A percentile compares a stretch with the other conserved stretches of the same genome.
These are phyloP conservation scores for Streptanthus diversifolius DNA, from an alignment of 345 rosid species.

Conservation along the genomic window DNA sequence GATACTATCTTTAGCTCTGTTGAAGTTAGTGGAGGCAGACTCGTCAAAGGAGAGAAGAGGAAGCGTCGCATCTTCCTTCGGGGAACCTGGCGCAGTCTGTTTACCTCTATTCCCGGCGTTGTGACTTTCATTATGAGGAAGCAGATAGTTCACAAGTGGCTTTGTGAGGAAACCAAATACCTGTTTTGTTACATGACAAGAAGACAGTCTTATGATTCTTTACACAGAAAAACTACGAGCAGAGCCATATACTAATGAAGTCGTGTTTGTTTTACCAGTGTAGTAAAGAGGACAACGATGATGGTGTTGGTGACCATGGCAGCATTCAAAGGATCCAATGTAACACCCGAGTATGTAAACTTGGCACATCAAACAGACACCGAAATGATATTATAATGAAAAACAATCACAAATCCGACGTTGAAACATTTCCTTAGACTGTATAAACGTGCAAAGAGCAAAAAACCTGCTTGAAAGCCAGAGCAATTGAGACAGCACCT, in stretches of 20 bases:
- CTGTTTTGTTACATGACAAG: slow-evolving; percentile 38
- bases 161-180: slow-evolving; percentile 86
- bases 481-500: slow-evolving; percentile 90
- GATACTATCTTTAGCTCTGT: slow-evolving; percentile 68
- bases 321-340: slow-evolving; percentile 59
- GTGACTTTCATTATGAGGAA: slow-evolving; percentile 41
- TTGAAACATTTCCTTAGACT: not conserved
- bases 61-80: slow-evolving; percentile 49
- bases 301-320: slow-evolving; percentile 67
- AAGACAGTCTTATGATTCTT: not conserved
- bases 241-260: not conserved
- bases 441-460: not conserved
- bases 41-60: slow-evolving; percentile 70
- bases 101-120: not conserved
- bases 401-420: not conserved
- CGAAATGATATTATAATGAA: not conserved
- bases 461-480: slow-evolving; percentile 87
- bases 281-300: slow-evolving; percentile 67
- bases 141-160: slow-evolving; percentile 55
- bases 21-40: slow-evolving; percentile 60
- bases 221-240: not conserved
- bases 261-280: slow-evolving; percentile 47
- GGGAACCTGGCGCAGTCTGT: slow-evolving; percentile 39
- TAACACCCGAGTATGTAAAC: slow-evolving; percentile 79
- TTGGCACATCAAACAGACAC: slow-evolving; percentile 29